These are phyloP conservation scores for Anthracocystis setariae DNA, from an alignment of 1,284 basidiomycete genomes.

Conservation along the genomic window DNA sequence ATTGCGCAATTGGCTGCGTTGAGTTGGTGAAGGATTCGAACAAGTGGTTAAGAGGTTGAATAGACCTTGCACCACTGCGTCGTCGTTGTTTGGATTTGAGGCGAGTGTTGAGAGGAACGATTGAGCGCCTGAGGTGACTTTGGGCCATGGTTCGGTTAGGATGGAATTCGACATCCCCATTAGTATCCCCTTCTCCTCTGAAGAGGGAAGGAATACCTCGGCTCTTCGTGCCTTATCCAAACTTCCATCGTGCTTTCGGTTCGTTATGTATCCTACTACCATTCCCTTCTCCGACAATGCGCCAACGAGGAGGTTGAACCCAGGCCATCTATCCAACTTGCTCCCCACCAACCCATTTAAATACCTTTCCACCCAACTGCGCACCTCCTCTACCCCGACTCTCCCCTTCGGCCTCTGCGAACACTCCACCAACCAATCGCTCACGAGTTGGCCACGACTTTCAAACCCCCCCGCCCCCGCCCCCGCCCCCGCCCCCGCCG, in stretches of 20 bases:
- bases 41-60: constrained; percentile 40
- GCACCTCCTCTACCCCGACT: constrained; percentile 1
- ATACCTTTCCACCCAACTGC: constrained; percentile 11
- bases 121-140: constrained; percentile 22
- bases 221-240: background rate
- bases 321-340: constrained; percentile 39
- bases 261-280: constrained; percentile 35
- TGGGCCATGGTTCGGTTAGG: constrained; percentile 35
- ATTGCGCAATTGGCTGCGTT: constrained; percentile 24
- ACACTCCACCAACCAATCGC: constrained; percentile 30
- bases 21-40: constrained; percentile 11
- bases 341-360: constrained; percentile 1
- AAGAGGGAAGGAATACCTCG: constrained; percentile 13
- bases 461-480: constrained; percentile 29
- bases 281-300: constrained; percentile 1
- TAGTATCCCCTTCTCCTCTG: background rate
- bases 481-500: too few relatives aligned
- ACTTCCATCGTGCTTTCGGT: constrained; percentile 23
- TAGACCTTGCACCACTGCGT: constrained; percentile 24
- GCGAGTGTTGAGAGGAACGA: constrained; percentile 10
- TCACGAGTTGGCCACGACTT: constrained; percentile 43
- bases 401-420: background rate
- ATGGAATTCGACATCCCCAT: constrained; percentile 40
- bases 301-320: constrained; percentile 58
- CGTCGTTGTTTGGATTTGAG: background rate